These are phyloP conservation scores for Thielaviopsis populi DNA, from an alignment of 2,329 filamentous ascomycete genomes.

Conservation along the genomic window DNA sequence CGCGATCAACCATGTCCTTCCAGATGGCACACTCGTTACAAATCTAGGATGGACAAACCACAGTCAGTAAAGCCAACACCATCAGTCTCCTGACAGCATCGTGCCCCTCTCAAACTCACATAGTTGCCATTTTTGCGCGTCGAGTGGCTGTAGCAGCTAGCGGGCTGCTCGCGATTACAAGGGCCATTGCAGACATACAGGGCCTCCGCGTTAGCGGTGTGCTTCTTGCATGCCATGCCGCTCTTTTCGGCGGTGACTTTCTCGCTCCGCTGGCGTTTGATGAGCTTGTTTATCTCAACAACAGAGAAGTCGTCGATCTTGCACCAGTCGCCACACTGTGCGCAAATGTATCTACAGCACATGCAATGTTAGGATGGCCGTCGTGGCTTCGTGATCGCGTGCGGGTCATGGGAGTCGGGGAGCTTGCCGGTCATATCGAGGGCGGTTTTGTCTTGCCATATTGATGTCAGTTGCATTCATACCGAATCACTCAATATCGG, in stretches of 20 bases:
- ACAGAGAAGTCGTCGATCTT: constrained; percentile 23
- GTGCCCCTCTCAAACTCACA: constrained; percentile 20
- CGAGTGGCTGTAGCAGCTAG: constrained; percentile 23
- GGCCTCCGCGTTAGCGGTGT: constrained; percentile 20
- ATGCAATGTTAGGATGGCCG: neutral
- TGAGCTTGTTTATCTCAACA: constrained; percentile 23
- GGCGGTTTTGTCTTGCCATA: neutral
- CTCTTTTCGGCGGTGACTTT: constrained; percentile 22
- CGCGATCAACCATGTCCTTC: neutral
- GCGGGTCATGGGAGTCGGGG: neutral
- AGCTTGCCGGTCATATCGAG: neutral
- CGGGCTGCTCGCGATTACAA: constrained; percentile 22
- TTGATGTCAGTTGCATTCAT: neutral
- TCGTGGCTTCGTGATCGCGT: neutral
- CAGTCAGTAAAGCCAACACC: neutral
- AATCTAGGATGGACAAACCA: neutral
- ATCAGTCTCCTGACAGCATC: neutral
- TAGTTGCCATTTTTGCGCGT: constrained; percentile 21
- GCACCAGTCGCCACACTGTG: constrained; percentile 27
- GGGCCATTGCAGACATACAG: constrained; percentile 24
- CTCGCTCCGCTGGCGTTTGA: constrained; percentile 14
- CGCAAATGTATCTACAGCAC: constrained; percentile 19
- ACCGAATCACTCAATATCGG: neutral
- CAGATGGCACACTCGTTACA: neutral
- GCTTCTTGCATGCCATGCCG: constrained; percentile 27